Base-by-base conservation (phyloP, 2,329 filamentous ascomycete species). In the Paraphaeosphaeria sporulosa region DNA sequence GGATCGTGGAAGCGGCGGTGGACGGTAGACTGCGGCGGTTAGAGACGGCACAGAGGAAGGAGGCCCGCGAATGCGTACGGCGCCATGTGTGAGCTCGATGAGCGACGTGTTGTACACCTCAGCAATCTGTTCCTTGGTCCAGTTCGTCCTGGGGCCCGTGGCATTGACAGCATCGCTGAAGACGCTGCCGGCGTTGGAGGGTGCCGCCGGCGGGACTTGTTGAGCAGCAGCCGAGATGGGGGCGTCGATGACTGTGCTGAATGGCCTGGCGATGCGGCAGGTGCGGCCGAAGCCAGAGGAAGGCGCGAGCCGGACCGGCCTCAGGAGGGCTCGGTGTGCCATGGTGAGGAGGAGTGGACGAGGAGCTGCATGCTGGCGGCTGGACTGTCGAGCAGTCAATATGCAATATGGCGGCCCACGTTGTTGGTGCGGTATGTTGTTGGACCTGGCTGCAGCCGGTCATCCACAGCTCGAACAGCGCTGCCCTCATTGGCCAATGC, bases 1-100 rank as follows among this genome's bases (percentile, higher is more conserved):
- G 93, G 91, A 72, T 91, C 86, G 80, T 96, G 93, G 82, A 96
- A 96, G 69, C 90, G 89, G 48, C 92, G 89, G 79, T 97, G 93
- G 59, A 96, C 82, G 38, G 85, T 86, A 66, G 87, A 88, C 92
- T 95, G 66, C 15, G 25, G 30, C 40, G 25, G 52, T 56, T 21
- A 55, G 57, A 23, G 60, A 55, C 55, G 62, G 61, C 32, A 36
- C 36, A 56, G 19, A 47, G 30, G 19, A 38, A 23, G 2, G 17
- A 40, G 36, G n/a, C 43, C 9, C 2, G 4, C 17, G 4, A 21
- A 44, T 79, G 68, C 74, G 57, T 66, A 93, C 91, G 62, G 91
- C 86, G 75, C 90, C 89, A 76, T 88, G 90, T 9, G 89, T 86
- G 70, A 96, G 81, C 73, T 94, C 90, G 82, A 94, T 89, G 74